Percentiles rank a stretch among this genome's conserved stretches.
Conservation (phyloP, 345 rosid species). For the Gynandropsis gynandra region DNA sequence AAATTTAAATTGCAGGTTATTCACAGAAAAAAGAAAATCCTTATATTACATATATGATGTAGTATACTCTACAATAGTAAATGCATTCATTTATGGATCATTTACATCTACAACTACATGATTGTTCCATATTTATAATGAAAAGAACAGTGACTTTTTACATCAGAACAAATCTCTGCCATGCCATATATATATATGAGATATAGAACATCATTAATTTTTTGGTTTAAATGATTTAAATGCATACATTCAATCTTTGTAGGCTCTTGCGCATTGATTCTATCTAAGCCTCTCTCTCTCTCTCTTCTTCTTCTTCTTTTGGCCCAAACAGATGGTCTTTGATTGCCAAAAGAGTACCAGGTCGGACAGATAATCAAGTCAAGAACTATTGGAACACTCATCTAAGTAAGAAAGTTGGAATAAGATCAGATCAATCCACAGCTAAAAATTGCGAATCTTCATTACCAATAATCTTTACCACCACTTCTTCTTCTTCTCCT, state of each 20-base stretch:
- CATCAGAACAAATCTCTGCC: too few relatives aligned
- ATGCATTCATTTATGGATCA: too few relatives aligned
- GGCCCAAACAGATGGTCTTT: constrained; percentile 43
- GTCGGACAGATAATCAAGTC: constrained; percentile 59
- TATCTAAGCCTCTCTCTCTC: not conserved
- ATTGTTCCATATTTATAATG: too few relatives aligned
- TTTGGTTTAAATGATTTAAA: not conserved
- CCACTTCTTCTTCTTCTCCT: constrained; percentile 40
- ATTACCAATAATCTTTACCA: constrained; percentile 31
- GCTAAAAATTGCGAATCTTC: constrained; percentile 8
- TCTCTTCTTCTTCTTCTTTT: not conserved
- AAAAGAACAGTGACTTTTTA: too few relatives aligned
- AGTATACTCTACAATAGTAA: too few relatives aligned
- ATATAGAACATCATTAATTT: not conserved
- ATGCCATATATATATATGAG: not conserved
- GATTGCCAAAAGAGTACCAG: constrained; percentile 52
- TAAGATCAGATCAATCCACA: constrained; percentile 16
- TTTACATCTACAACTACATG: too few relatives aligned
- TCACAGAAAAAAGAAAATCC: too few relatives aligned
- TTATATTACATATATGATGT: too few relatives aligned
- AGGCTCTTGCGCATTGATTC: not conserved
- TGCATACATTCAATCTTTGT: not conserved
- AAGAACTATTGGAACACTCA: constrained; percentile 54
- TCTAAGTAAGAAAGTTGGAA: constrained; percentile 36
- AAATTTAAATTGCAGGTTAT: too few relatives aligned